Percentiles rank a stretch among this genome's conserved stretches.
These are phyloP conservation scores for Mycena olivaceomarginata DNA, from an alignment of 768 basidiomycete genomes.

Conservation along the genomic window DNA sequence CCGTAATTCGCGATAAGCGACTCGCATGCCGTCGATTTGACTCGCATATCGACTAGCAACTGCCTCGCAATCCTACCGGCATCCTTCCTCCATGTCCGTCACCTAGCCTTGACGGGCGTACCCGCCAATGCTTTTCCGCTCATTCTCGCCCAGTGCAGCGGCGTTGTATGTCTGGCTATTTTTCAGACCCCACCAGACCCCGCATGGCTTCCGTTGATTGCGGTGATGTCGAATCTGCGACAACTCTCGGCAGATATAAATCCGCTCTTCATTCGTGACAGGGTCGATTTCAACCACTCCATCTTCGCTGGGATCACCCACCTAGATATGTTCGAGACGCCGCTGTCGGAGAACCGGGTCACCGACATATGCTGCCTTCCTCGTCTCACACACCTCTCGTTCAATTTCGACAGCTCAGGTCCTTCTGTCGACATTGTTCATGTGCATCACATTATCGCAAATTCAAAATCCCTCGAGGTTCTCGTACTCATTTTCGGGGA, in stretches of 20 bases:
- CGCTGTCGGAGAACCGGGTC: background rate
- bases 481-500: background rate
- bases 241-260: background rate
- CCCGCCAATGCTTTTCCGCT: background rate
- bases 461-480: background rate
- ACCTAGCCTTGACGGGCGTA: background rate
- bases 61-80: background rate
- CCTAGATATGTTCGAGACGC: constrained; percentile 2
- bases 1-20: background rate
- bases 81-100: background rate
- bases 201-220: background rate
- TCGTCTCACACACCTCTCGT: background rate
- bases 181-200: background rate
- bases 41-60: background rate
- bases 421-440: too few relatives aligned
- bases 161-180: background rate
- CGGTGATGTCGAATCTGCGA: background rate
- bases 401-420: background rate
- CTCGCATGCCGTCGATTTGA: background rate
- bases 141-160: background rate
- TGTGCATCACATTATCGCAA: background rate
- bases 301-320: constrained; percentile 5
- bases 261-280: background rate
- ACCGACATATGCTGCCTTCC: background rate
- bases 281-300: constrained; percentile 1